Evolutionary conservation across 1,284 basidiomycete species (phyloP), one percentile per base, ranked within the genome.

Genomic region (Calocybe gambosa): DNA sequence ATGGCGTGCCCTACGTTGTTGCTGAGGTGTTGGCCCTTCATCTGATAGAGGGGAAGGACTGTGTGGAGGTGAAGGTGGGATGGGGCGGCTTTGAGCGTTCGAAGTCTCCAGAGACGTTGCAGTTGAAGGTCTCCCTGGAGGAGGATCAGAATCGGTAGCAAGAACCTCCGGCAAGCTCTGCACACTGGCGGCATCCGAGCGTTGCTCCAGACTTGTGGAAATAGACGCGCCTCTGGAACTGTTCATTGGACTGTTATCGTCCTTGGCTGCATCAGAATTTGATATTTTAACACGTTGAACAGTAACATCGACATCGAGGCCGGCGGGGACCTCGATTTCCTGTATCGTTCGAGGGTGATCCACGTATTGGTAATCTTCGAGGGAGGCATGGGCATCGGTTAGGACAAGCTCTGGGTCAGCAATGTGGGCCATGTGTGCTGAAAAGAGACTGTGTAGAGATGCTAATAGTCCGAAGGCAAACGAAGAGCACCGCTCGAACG

Each of bases 131-230:
- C 57, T 47, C 21, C 53, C 54, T 10, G 50, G 48, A 5, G 49
- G 37, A 20, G 58, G 43, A 8, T 61, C 50, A 3, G 66, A 59
- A 42, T 65, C 59, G 15, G 79, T 69, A 47, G 80, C 70, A 55
- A 74, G 74, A 13, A 73, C 73, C 8, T 67, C 67, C 8, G 81
- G 79, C 53, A 82, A 69, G 54, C 77, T 81, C 51, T 75, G 80
- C 7, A 76, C 62, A 55, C 82, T 84, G 52, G 68, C 69, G 26
- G 66, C 62, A 52, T 82, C 81, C 1, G 62, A 60, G 50, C 55
- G 61, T 46, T 55, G 61, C 53, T 63, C 70, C 51, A 56, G 55
- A 46, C 55, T 64, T 47, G 62, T 68, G 21, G 64, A 62, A 33
- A 67, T 46, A 37, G 65, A 64, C 25, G 55, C 56, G 26, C 56